Evolutionary conservation across 2,329 filamentous ascomycete genomes (phyloP).

Genomic region (Aspergillus sp.): DNA sequence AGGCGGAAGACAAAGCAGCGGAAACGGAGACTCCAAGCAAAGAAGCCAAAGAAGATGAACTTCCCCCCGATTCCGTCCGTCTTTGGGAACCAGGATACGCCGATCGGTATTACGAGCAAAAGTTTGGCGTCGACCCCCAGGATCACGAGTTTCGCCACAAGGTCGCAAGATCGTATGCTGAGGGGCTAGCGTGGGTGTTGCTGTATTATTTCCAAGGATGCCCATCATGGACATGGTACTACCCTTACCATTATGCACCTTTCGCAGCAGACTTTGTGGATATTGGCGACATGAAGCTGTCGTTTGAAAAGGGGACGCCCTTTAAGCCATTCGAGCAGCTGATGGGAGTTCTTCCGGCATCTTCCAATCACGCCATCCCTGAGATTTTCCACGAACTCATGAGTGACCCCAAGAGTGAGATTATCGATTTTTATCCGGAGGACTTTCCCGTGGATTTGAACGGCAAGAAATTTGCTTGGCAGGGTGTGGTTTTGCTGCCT

Average conservation of each 20-base stretch:
- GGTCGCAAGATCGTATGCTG: conserved; percentile 86
- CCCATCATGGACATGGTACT: conserved; percentile 98
- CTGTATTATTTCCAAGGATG: conserved; percentile 98
- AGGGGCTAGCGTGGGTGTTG: conserved; percentile 92
- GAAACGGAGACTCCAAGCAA: conserved; percentile 54
- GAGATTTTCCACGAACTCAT: conserved; percentile 85
- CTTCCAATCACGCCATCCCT: conserved; percentile 86
- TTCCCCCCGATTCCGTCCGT: conserved; percentile 73
- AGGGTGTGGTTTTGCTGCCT: conserved; percentile 85
- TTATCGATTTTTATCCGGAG: conserved; percentile 95
- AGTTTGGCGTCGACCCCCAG: conserved; percentile 78
- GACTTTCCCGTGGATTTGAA: conserved; percentile 93
- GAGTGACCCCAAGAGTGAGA: conserved; percentile 80
- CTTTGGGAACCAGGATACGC: conserved; percentile 95
- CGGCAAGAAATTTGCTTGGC: conserved; percentile 98
- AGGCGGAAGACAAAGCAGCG: conserved; percentile 57
- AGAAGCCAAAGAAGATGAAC: conserved; percentile 56
- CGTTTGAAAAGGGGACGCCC: conserved; percentile 77
- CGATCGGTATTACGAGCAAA: conserved; percentile 95
- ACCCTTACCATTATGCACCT: conserved; percentile 96
- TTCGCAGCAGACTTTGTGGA: conserved; percentile 94
- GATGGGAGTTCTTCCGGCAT: conserved; percentile 94
- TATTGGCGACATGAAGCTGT: conserved; percentile 70
- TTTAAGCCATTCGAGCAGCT: conserved; percentile 94
- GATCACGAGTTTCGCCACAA: conserved; percentile 83